These are phyloP conservation scores for Clathrus columnatus DNA, from an alignment of 768 basidiomycete species.

Conservation along the genomic window DNA sequence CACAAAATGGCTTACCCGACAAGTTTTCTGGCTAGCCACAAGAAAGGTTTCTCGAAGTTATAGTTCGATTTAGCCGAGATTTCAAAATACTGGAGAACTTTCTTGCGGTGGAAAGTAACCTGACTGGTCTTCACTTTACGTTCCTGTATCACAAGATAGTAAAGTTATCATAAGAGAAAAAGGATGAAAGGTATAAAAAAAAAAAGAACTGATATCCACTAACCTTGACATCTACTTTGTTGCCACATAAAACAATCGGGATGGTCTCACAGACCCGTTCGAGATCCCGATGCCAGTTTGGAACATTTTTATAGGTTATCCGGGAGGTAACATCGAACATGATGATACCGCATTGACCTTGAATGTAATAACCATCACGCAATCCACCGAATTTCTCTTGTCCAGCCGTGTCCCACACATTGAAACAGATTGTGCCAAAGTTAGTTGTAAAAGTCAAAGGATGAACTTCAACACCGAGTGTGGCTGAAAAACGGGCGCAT, in stretches of 20 bases:
- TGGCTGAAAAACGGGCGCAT: slow-evolving; percentile 47
- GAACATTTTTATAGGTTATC: slow-evolving; percentile 99
- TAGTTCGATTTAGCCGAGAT: slow-evolving; percentile 99
- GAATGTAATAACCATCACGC: slow-evolving; percentile 93
- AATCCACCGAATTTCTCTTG: slow-evolving; percentile 99
- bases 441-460: slow-evolving; percentile 94
- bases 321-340: slow-evolving; percentile 99
- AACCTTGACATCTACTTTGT: slow-evolving; percentile 99
- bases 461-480: slow-evolving; percentile 99
- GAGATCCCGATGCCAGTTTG: slow-evolving; percentile 99
- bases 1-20: slow-evolving; percentile 59
- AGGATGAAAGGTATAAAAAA: background rate
- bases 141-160: slow-evolving; percentile 47
- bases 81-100: slow-evolving; percentile 99
- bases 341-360: slow-evolving; percentile 99
- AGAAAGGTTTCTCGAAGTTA: slow-evolving; percentile 99
- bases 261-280: slow-evolving; percentile 99
- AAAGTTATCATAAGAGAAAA: background rate
- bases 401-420: slow-evolving; percentile 99
- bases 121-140: slow-evolving; percentile 99
- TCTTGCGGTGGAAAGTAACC: slow-evolving; percentile 99
- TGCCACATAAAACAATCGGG: slow-evolving; percentile 97
- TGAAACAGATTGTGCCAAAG: slow-evolving; percentile 98
- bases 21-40: slow-evolving; percentile 97
- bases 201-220: too few species aligned